Percentiles rank a stretch among this genome's conserved stretches.
phyloP scores from a whole-genome alignment of 1,284 basidiomycete genomes.

The Somion occarium region DNA sequence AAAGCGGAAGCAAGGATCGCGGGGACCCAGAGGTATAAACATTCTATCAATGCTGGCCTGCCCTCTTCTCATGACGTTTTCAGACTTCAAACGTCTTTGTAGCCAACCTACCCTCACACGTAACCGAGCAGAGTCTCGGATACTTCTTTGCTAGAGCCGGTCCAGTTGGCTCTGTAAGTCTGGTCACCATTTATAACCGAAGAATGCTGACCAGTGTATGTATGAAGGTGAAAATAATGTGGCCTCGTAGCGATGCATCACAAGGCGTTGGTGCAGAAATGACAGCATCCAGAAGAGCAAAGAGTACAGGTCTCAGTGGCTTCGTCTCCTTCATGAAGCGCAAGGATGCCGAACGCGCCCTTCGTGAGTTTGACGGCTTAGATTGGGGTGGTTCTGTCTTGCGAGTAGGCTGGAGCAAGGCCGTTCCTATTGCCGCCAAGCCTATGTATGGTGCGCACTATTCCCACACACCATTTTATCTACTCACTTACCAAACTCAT shows the following conservation, averaged over 20 bases:
- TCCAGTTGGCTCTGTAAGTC: conserved; percentile 60
- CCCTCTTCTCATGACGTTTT: no score
- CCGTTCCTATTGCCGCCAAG: conserved; percentile 78
- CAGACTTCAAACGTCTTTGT: conserved; percentile 95
- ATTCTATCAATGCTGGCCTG: no score
- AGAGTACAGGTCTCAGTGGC: conserved; percentile 77
- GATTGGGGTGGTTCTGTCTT: conserved; percentile 88
- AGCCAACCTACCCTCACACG: conserved; percentile 80
- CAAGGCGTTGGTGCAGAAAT: conserved; percentile 72
- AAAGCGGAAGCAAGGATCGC: conserved; percentile 84
- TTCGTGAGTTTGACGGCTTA: conserved; percentile 84
- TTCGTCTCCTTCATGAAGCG: conserved; percentile 97
- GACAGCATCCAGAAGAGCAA: conserved; percentile 60
- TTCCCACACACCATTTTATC: no score
- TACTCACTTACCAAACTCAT: neutral
- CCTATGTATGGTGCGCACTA: conserved; percentile 71
- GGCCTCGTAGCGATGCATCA: conserved; percentile 71
- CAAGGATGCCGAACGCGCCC: conserved; percentile 82
- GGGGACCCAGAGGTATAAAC: conserved; percentile 71
- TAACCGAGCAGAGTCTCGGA: conserved; percentile 81
- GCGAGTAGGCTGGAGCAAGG: conserved; percentile 93
- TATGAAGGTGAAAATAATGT: conserved; percentile 88
- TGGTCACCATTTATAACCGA: no score
- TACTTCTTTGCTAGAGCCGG: conserved; percentile 53
- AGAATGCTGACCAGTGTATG: neutral